Base-by-base conservation (phyloP, 2,329 filamentous ascomycete genomes). In the Graphiopsis chlorocephala region DNA sequence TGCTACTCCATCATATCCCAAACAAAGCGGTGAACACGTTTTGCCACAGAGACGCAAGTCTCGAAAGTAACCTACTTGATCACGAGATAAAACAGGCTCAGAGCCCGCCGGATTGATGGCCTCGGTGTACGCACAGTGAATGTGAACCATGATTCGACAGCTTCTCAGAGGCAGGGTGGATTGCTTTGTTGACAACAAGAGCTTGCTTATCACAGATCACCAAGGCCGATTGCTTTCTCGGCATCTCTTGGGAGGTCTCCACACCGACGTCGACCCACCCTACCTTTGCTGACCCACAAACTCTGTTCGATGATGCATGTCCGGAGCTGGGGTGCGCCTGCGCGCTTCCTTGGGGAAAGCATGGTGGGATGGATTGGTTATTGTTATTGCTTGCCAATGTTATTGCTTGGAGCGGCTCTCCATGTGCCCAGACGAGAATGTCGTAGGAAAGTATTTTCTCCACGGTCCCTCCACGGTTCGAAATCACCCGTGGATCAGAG, bases 71-170 rank as follows among this genome's bases (percentile, higher is more conserved):
- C 57, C 38, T 42, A 60, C 47, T 31, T 62, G 60, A 33, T 52
- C 50, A 35, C 50, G 69, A 20, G 69, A 80, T 61, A 83, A 76
- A 42, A 74, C 61, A 11, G 79, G 77, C 1, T 72, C 68, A n/a
- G 72, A 71, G 64, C 66, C 68, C 8, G 77, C 45, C 4, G 79
- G 79, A 73, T 83, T 82, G 74, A 82, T 78, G 25, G 70, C 71
- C 33, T 77, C 71, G n/a, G 79, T 81, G 69, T 79, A 78, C 26
- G 80, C 76, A 68, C 77, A 71, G 72, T 80, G 71, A 68, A 81
- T 66, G 56, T 65, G 71, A 7, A 77, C 73, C 78, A 80, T 80
- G 64, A 71, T 50, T 50, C 47, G 47, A 50, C 26, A 11, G 1
- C 17, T n/a, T 12, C 38, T 45, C n/a, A 45, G 6, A n/a, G 3